Evolutionary conservation across 2,329 filamentous ascomycete species (phyloP).

Genomic region (Lasiodiplodia theobromae): DNA sequence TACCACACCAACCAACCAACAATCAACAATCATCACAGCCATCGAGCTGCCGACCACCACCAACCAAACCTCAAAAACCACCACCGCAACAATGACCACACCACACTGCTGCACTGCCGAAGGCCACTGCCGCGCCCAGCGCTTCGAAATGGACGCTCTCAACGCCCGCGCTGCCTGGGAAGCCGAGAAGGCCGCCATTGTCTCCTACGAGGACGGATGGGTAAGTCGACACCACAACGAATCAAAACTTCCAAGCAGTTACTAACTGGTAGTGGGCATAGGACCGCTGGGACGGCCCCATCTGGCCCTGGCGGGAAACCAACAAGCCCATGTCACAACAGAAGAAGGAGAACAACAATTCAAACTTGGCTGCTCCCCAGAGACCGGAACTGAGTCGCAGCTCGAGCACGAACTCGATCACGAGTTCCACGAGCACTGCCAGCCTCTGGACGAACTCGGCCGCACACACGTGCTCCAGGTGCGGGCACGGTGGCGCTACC

Average conservation of each 20-base stretch:
- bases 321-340: conserved; percentile 26
- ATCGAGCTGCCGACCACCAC: conserved; percentile 2
- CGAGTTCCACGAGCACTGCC: neutral
- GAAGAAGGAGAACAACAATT: conserved; percentile 15
- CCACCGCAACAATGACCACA: conserved; percentile 14
- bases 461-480: conserved; percentile 3
- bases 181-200: conserved; percentile 33
- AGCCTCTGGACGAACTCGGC: conserved; percentile 13
- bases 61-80: conserved; percentile 12
- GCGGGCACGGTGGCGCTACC: conserved; percentile 18
- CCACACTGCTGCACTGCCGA: conserved; percentile 29
- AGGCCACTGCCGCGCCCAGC: conserved; percentile 40
- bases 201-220: conserved; percentile 35
- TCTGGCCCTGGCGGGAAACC: conserved; percentile 24
- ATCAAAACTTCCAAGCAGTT: neutral
- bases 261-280: conserved; percentile 10
- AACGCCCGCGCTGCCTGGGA: conserved; percentile 32
- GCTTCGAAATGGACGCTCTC: conserved; percentile 34
- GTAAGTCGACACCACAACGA: neutral
- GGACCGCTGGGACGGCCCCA: conserved; percentile 29
- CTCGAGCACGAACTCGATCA: conserved; percentile 8
- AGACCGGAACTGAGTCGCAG: conserved; percentile 12
- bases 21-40: conserved; percentile 9
- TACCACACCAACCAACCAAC: neutral
- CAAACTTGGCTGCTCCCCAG: conserved; percentile 6